phyloP scores from a whole-genome alignment of 2,329 filamentous ascomycete genomes.

The Aspergillus bombycis region DNA sequence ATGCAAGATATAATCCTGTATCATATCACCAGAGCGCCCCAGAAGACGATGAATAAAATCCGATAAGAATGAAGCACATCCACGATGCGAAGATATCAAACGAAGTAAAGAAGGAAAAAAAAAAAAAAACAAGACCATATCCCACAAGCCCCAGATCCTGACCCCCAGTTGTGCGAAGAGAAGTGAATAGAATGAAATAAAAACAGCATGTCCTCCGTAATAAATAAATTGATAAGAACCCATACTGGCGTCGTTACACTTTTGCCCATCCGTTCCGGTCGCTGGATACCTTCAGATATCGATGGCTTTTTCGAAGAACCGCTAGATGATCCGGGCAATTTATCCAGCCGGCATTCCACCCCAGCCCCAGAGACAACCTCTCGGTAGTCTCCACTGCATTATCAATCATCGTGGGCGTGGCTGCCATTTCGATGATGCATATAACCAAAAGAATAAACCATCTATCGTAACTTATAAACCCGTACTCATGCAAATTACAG shows the following conservation, averaged over 20 bases:
- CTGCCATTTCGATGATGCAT: conserved; percentile 13
- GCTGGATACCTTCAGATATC: background rate
- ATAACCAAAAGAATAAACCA: conserved; percentile 27
- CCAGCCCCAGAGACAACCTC: conserved; percentile 3
- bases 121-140: conserved; percentile 16
- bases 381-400: conserved; percentile 15
- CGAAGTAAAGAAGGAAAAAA: too few relatives aligned
- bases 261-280: conserved; percentile 2
- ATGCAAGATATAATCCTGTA: conserved; percentile 28
- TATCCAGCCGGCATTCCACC: conserved; percentile 3
- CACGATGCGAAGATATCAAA: conserved; percentile 22
- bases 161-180: conserved; percentile 3
- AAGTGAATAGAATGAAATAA: background rate
- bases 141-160: conserved; percentile 16
- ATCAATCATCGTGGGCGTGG: conserved; percentile 12
- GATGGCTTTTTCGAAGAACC: background rate
- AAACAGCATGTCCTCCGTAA: conserved; percentile 8
- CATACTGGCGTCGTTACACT: conserved; percentile 7
- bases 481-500: conserved; percentile 23
- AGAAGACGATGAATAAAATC: conserved; percentile 25
- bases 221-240: conserved; percentile 2
- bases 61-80: conserved; percentile 13
- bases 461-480: conserved; percentile 21
- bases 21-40: conserved; percentile 31
- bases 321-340: conserved; percentile 1